Evolutionary conservation across 495 filamentous ascomycete species (phyloP), one percentile per base, ranked within the genome.

Genomic region (Penicillium diatomitis): DNA sequence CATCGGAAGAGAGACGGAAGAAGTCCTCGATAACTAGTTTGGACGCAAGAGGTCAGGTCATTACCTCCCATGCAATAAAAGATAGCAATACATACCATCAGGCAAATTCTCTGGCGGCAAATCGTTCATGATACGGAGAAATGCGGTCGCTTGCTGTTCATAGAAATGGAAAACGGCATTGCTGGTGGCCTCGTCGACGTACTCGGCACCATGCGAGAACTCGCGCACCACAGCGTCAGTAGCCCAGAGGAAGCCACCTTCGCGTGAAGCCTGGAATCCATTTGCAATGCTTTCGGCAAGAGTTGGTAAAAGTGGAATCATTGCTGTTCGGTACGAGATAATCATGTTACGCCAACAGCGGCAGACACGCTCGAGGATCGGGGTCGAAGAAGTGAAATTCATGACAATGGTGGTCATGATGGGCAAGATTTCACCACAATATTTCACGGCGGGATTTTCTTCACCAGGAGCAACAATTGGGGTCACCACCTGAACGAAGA

Each of bases 221-320:
- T 99, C 92, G 38, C 94, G 86, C 11, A 97, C 77, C 52, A 99
- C 91, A 8, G 92, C 86, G 53, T 88, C 88, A 3, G 91, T 95
- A 28, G 89, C 90, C 92, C 92, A 99, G 36, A 99, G 70, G 74
- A 99, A 97, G 65, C 91, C 96, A 12, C 92, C 94, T 66, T 97
- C 91, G 38, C 83, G 83, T 3, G 91, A 95, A 9, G 77, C 78
- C 38, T 85, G 74, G 63, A 97, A 99, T 0, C 90, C 90, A 48
- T 70, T 76, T 5, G 87, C 85, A 40, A 99, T 78, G 63, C 90
- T 90, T 50, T 89, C 83, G 20, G 94, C 92, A 58, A 99, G 78
- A 6, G 81, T 75, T 4, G 86, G 87, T 20, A 99, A 74, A 3
- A 99, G 72, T 27, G 90, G 88, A 20, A 83, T 78, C 73, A 94